Conservation (phyloP, 1,284 basidiomycete species). For the Leccinum brunneo-olivaceum region DNA sequence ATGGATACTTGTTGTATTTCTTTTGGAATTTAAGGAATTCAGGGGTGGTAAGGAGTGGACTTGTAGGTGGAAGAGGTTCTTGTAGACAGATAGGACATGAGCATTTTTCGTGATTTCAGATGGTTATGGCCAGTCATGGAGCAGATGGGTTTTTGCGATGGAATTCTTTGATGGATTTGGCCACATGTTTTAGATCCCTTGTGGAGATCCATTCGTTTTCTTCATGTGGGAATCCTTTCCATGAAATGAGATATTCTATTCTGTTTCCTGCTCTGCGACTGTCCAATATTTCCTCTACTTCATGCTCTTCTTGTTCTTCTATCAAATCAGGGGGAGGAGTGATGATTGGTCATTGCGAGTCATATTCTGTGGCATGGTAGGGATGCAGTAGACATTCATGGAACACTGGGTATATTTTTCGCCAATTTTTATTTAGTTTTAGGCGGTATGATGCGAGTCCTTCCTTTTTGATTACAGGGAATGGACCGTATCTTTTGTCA, state of each 20-base stretch:
- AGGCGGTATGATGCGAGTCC: background rate
- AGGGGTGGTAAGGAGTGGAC: background rate
- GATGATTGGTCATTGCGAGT: background rate
- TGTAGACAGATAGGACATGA: background rate
- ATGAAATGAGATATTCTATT: background rate
- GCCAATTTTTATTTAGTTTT: background rate
- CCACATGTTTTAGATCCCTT: background rate
- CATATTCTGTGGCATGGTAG: background rate
- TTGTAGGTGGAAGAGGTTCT: background rate
- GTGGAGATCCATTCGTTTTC: background rate
- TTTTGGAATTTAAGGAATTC: background rate
- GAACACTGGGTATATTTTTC: background rate
- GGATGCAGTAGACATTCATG: background rate
- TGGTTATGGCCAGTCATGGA: background rate
- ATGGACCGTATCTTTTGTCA: background rate
- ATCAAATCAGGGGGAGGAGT: background rate
- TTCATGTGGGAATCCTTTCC: conserved; percentile 1
- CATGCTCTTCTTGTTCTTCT: background rate
- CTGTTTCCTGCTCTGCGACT: fast-evolving
- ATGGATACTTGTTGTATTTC: background rate
- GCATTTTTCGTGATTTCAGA: background rate
- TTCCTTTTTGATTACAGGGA: background rate
- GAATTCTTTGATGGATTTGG: background rate
- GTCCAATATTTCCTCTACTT: background rate
- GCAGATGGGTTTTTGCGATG: background rate